Percentiles rank a stretch among this genome's conserved stretches.
Conservation (phyloP, 306 rosid genomes). For the Sphenostylis stenocarpa region DNA sequence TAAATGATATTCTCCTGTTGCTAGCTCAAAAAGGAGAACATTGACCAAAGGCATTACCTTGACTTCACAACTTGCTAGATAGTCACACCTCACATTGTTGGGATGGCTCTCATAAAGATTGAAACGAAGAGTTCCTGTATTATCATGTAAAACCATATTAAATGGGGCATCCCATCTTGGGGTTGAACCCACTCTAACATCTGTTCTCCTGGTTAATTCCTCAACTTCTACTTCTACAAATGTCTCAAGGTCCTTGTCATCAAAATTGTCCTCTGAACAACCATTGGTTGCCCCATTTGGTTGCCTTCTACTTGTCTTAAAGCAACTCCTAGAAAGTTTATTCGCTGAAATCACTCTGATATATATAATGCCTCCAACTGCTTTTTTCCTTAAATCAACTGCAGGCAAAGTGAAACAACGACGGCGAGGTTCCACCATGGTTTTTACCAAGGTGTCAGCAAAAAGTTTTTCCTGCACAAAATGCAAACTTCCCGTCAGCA, state of each 20-base stretch:
- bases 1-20: slow-evolving; percentile 11
- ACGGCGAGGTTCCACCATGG: slow-evolving; percentile 98
- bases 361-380: slow-evolving; percentile 82
- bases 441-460: slow-evolving; percentile 73
- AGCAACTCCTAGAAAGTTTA: slow-evolving; percentile 65
- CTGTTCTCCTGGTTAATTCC: slow-evolving; percentile 81
- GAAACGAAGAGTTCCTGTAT: slow-evolving; percentile 71
- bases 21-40: slow-evolving; percentile 27
- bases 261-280: slow-evolving; percentile 51
- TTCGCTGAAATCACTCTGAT: slow-evolving; percentile 79
- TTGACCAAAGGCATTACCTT: slow-evolving; percentile 55
- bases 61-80: slow-evolving; percentile 84
- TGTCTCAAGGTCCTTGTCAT: slow-evolving; percentile 70
- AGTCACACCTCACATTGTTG: slow-evolving; percentile 75
- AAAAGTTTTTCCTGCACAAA: slow-evolving; percentile 71
- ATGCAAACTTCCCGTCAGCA: slow-evolving; percentile 10
- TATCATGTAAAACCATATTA: slow-evolving; percentile 92
- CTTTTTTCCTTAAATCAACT: slow-evolving; percentile 65
- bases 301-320: slow-evolving; percentile 63
- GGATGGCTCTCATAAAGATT: slow-evolving; percentile 71
- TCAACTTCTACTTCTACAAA: slow-evolving; percentile 90
- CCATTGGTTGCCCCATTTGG: slow-evolving; percentile 46
- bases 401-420: slow-evolving; percentile 89
- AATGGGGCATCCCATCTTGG: slow-evolving; percentile 91
- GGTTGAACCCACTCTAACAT: slow-evolving; percentile 60